Base-by-base conservation (phyloP, 176 grass and related monocot species). In the Oryza glaberrima region DNA sequence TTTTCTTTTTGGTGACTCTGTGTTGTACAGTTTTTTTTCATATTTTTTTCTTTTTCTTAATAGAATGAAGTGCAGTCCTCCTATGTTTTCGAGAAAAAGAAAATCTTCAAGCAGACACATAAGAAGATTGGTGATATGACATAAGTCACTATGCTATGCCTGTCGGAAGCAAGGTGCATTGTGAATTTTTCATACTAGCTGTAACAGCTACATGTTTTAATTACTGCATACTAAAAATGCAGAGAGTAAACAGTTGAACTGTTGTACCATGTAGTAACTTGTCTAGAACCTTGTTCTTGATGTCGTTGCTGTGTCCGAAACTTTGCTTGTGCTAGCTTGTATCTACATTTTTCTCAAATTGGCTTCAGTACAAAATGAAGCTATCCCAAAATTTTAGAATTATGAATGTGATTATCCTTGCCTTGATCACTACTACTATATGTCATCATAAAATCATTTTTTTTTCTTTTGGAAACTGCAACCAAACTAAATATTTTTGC, bases 401-500 rank as follows among this genome's bases (percentile, higher is more conserved):
- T 76, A 7, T 70, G 30, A 16, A 11, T 8, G 52, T 3, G 12
- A 47, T 85, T 71, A 34, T 46, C 0, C 0, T 51, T 70, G 38
- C 38, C 38, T 6, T 7, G 38, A 40, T 40, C 38, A 40, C 38
- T 40, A 40, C 38, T 40, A 40, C 38, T 40, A 40, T 6, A 40
- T 40, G 38, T 40, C 38, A 40, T 40, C 38, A 7, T 40, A 40
- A 40, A 40, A 40, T 6, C 38, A 1, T 40, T 40, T 40, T 40
- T 40, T 40, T 40, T 40, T 40, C 38, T 40, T 40, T 6, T 40
- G 38, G 6, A 40, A 88, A 80, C 35, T 46, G 7, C 71, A 81
- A 72, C 5, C 67, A 17, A 46, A 68, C 83, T 86, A 84, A 90
- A 95, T 32, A 56, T 81, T 86, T 89, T 85, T 92, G 75, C 90